These are phyloP conservation scores for Colletotrichum eleusines DNA, from an alignment of 2,329 filamentous ascomycete genomes.

Conservation along the genomic window DNA sequence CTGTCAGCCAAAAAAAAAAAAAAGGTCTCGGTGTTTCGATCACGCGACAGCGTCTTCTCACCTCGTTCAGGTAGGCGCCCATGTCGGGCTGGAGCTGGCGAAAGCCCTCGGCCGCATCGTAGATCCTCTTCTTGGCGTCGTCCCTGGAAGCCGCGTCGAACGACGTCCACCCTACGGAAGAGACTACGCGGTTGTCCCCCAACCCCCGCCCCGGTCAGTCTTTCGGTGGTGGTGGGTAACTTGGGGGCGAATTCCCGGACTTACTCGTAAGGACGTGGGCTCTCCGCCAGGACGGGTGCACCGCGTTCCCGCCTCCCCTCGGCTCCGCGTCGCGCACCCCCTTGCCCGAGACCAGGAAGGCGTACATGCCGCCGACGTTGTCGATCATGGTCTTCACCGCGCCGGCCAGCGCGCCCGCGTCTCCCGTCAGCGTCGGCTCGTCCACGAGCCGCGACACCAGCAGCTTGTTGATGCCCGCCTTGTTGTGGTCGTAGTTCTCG, in stretches of 20 bases:
- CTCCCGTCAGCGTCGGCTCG: constrained; percentile 50
- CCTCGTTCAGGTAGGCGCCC: constrained; percentile 41
- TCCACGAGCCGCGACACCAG: constrained; percentile 61
- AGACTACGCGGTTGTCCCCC: constrained; percentile 45
- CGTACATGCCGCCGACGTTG: constrained; percentile 47
- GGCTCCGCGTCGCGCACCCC: constrained; percentile 59
- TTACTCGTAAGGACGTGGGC: constrained; percentile 54
- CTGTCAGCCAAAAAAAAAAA: not conserved
- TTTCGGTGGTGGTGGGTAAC: too few relatives aligned
- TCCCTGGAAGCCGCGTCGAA: constrained; percentile 50
- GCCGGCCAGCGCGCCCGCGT: constrained; percentile 51
- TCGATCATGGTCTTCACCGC: constrained; percentile 53
- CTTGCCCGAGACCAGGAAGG: constrained; percentile 58
- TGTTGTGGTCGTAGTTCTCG: constrained; percentile 51
- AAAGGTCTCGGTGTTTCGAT: too few relatives aligned
- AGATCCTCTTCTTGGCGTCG: constrained; percentile 46
- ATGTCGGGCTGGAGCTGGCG: constrained; percentile 42
- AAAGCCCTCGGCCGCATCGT: constrained; percentile 50
- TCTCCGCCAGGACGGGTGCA: constrained; percentile 63
- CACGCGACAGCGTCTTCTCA: constrained; percentile 33
- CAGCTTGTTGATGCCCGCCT: constrained; percentile 52
- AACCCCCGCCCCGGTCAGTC: too few relatives aligned
- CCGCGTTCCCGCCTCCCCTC: constrained; percentile 59
- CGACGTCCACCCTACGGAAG: constrained; percentile 46
- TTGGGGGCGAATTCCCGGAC: constrained; percentile 44